Evolutionary conservation across 2,329 filamentous ascomycete genomes (phyloP).

Genomic region (Elsinoe arachidis): DNA sequence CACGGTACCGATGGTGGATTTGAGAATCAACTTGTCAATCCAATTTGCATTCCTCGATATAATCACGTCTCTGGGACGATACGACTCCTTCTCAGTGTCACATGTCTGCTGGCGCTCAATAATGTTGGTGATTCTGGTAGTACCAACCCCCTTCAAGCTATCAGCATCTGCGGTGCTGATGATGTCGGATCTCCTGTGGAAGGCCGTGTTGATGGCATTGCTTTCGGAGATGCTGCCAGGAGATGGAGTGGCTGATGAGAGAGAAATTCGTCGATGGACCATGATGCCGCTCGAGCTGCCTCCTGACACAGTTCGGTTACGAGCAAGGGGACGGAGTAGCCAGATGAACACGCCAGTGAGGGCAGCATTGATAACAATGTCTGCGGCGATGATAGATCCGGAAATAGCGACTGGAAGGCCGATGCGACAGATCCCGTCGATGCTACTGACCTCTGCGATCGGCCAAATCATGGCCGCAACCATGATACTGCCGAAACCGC

Average conservation of each 20-base stretch:
- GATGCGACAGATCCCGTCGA: conserved; percentile 31
- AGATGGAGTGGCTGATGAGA: neutral
- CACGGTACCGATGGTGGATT: conserved; percentile 30
- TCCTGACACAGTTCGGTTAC: neutral
- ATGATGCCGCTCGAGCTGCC: neutral
- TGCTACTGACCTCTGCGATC: conserved; percentile 23
- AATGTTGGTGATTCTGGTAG: neutral
- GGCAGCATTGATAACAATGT: conserved; percentile 31
- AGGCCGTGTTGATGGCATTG: neutral
- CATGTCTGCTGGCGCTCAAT: neutral
- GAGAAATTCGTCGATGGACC: neutral
- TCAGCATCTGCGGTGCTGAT: neutral
- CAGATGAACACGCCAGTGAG: conserved; percentile 33
- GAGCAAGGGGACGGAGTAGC: conserved; percentile 22
- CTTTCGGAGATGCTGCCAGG: neutral
- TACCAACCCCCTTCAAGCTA: neutral
- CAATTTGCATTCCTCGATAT: conserved; percentile 23
- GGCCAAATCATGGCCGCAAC: conserved; percentile 23
- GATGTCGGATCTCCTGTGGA: neutral
- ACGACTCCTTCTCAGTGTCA: neutral
- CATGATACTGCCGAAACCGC: conserved; percentile 19
- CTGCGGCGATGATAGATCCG: conserved; percentile 31
- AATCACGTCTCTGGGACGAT: neutral
- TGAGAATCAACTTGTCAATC: conserved; percentile 32
- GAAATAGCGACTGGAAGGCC: conserved; percentile 31